Base-by-base conservation (phyloP, 2,329 filamentous ascomycete species). In the Curvularia sp. region DNA sequence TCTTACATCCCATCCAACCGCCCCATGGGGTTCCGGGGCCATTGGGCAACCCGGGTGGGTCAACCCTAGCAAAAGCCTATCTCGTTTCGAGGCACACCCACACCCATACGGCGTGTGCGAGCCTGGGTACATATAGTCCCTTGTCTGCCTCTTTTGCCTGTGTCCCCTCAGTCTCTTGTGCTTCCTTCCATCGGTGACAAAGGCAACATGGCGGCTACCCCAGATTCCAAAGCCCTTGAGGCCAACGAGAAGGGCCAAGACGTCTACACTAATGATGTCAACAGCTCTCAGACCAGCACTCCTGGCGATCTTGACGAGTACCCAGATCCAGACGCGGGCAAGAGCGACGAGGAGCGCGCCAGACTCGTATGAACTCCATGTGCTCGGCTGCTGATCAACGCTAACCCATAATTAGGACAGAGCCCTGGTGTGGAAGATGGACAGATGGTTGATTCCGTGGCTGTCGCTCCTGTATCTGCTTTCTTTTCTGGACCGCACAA, bases 391-490 rank as follows among this genome's bases (percentile, higher is more conserved):
- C 28, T 35, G 49, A 0, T 33, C 30, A 26, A 42, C 46, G 43
- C 67, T 75, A 48, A 72, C 22, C 28, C 60, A n/a, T 28, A 3
- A 20, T 7, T 52, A 76, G 74, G 74, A 76, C 68, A 70, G 67
- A 48, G 74, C 73, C 7, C 69, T 80, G 30, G 65, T 80, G 47
- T 72, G 77, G 64, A 79, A 79, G 68, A 79, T 79, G 67, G 78
- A 80, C 63, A 22, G 71, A 10, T 77, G 75, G 67, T 59, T 79
- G 50, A 76, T 80, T 26, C 78, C 78, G 7, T 76, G 75, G 72
- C 67, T 80, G 15, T 77, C 78, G 35, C 64, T 79, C 1, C 64
- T 80, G 20, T 80, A 80, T 57, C 73, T 80, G n/a, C 63, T 80
- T 33, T 77, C 76, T 5, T 80, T 77, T 65, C 48, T 77, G 57